Conservation (phyloP, 352 stramenopile genomes). For the Globisporangium abappressorium region DNA sequence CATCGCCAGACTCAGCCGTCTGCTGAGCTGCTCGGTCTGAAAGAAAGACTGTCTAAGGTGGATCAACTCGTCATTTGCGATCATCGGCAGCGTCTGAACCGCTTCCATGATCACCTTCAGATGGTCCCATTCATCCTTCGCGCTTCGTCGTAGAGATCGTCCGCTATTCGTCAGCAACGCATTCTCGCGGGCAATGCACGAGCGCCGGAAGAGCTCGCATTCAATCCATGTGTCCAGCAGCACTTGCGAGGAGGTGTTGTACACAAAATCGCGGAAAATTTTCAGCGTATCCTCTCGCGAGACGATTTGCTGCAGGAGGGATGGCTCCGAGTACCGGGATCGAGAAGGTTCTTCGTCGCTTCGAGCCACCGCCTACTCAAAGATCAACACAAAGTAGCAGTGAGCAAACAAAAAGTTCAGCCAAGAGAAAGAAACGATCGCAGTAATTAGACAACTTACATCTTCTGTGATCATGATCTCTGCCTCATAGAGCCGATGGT, state of each 20-base stretch:
- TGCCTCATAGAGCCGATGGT: conserved; percentile 74
- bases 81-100: conserved; percentile 54
- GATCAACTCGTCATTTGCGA: conserved; percentile 50
- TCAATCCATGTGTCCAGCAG: conserved; percentile 85
- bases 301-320: conserved; percentile 62
- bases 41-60: conserved; percentile 55
- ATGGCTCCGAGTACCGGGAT: conserved; percentile 45
- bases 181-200: conserved; percentile 62
- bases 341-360: conserved; percentile 54
- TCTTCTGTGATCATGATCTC: conserved; percentile 87
- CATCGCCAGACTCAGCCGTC: conserved; percentile 64
- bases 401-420: background rate
- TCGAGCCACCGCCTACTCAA: conserved; percentile 45
- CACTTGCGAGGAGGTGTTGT: conserved; percentile 51
- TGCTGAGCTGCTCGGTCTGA: conserved; percentile 63
- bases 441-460: conserved; percentile 27
- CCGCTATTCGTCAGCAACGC: conserved; percentile 30
- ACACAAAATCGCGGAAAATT: conserved; percentile 78
- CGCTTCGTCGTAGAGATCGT: conserved; percentile 30
- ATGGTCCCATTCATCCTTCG: conserved; percentile 79
- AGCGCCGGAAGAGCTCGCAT: conserved; percentile 74
- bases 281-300: conserved; percentile 76
- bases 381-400: background rate
- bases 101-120: conserved; percentile 61
- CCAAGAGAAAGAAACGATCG: background rate